Base-by-base conservation (phyloP, 208 protist species). In the Phytomonas sp. region DNA sequence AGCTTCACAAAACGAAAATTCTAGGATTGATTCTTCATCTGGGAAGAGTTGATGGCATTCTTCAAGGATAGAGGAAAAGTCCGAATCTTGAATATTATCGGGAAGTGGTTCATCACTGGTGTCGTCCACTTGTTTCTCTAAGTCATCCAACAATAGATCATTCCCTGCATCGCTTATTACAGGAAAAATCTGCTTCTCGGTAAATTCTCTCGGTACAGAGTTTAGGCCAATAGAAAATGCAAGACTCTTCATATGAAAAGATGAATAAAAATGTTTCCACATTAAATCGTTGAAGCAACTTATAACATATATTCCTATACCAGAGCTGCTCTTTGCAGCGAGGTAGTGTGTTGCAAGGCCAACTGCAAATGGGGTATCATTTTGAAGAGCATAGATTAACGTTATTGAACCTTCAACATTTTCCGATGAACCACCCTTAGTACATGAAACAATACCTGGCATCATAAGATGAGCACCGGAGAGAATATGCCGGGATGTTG, bases 391-490 rank as follows among this genome's bases (percentile, higher is more conserved):
- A 66, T 76, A 83, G 70, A 91, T 67, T 0, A 84, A 71, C 2
- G 75, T 71, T 23, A 87, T 62, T 64, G 80, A 70, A 26, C 76
- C 76, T 0, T 26, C 68, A 0, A 34, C 26, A 11, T 3, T 4
- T 28, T 37, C 33, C 4, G 65, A 0, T 32, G 73, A 31, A 6
- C 62, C 56, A 26, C 67, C 69, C 20, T 71, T 30, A 2, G 70
- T 17, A 0, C 66, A 36, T 36, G 60, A 60, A 17, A 83, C 9
- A 70, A 94, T 83, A 31, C 89, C 85, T 60, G 85, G 84, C 61
- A 89, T 92, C 89, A 94, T 94, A 33, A 94, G 72, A 73, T 94
- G 85, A 13, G 89, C 86, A 17, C 86, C 89, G 40, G 80, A 84
- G 28, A 91, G 29, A 13, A 94, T 62, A 73, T 83, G 92, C 0